Conservation (phyloP, 805 yeast species). For the Sugiyamaella lignohabitans region DNA sequence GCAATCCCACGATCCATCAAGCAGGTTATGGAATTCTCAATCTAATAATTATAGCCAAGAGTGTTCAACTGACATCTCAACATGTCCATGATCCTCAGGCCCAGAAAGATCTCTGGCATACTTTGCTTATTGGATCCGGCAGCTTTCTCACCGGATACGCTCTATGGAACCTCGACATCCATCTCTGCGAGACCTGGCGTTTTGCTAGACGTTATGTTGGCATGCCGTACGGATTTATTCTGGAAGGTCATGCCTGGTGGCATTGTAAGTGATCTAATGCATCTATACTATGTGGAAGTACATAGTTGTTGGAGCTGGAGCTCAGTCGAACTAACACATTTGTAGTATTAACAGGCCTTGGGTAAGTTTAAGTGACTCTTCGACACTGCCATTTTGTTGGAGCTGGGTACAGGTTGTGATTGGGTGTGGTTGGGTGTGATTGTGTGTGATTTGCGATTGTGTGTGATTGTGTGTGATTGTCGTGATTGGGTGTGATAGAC, state of each 20-base stretch:
- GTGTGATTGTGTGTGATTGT: too few species aligned
- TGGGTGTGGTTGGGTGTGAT: too few species aligned
- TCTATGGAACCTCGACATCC: conserved; percentile 86
- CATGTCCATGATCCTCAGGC: conserved; percentile 49
- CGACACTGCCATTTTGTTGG: too few species aligned
- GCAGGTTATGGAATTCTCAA: conserved; percentile 75
- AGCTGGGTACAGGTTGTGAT: too few species aligned
- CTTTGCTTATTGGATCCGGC: conserved; percentile 53
- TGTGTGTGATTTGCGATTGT: too few species aligned
- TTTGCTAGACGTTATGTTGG: conserved; percentile 59
- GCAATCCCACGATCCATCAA: conserved; percentile 87
- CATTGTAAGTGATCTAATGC: conserved; percentile 53
- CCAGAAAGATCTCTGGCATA: conserved; percentile 43
- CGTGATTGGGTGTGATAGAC: too few species aligned
- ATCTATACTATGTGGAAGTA: conserved; percentile 40
- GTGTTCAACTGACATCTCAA: conserved; percentile 44
- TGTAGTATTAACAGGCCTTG: conserved; percentile 3
- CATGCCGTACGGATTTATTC: conserved; percentile 74
- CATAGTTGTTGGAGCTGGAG: neutral
- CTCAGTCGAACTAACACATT: neutral
- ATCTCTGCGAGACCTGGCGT: conserved; percentile 59
- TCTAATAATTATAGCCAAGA: conserved; percentile 59
- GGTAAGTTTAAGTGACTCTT: too few species aligned
- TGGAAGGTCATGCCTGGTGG: conserved; percentile 99
- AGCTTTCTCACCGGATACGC: conserved; percentile 69